phyloP scores from a whole-genome alignment of 805 yeast species.

The Saccharomyces kudriavzevii region DNA sequence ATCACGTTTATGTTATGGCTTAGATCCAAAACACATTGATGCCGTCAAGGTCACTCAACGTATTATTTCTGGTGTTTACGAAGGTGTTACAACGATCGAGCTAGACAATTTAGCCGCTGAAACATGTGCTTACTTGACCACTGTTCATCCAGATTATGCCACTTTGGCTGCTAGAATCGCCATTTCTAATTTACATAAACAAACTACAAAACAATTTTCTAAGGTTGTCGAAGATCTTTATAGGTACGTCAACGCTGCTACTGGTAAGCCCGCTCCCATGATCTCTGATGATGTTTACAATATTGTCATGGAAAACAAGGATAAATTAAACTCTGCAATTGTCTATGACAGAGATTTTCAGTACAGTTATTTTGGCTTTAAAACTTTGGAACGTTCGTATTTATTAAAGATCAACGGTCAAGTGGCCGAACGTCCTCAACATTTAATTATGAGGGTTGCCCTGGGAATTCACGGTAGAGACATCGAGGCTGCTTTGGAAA shows the following conservation, averaged over 20 bases:
- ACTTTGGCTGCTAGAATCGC: conserved; percentile 90
- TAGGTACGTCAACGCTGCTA: conserved; percentile 69
- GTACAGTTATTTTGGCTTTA: conserved; percentile 79
- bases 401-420: conserved; percentile 50
- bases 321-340: conserved; percentile 59
- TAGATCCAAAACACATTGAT: conserved; percentile 80
- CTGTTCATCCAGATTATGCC: conserved; percentile 95
- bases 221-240: conserved; percentile 61
- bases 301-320: conserved; percentile 52
- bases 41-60: conserved; percentile 87
- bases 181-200: conserved; percentile 83
- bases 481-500: conserved; percentile 57
- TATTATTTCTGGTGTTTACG: conserved; percentile 72
- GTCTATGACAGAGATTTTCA: conserved; percentile 65
- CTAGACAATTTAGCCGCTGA: conserved; percentile 78
- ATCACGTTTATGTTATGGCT: conserved; percentile 84
- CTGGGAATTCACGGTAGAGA: conserved; percentile 74
- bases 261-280: conserved; percentile 44
- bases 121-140: conserved; percentile 92
- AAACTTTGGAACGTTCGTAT: conserved; percentile 80
- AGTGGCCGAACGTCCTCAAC: conserved; percentile 84
- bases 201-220: conserved; percentile 73
- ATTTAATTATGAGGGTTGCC: conserved; percentile 79
- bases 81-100: conserved; percentile 86
- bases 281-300: conserved; percentile 56